These are phyloP conservation scores for Hanseniaspora taiwanica DNA, from an alignment of 805 yeast species.

Conservation along the genomic window DNA sequence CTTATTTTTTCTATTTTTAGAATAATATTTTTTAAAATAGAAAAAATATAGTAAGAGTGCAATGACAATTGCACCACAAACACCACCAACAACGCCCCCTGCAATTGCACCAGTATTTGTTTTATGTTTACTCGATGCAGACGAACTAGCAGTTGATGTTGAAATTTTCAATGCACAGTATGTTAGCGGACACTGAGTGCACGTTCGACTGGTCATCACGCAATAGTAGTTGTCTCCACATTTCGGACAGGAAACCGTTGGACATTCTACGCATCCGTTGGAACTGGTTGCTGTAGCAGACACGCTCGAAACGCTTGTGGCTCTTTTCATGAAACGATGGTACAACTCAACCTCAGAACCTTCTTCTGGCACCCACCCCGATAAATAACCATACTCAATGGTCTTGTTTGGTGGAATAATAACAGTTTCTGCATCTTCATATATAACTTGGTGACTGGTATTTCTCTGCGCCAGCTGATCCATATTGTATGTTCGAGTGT, in stretches of 20 bases:
- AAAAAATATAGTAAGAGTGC: constrained; percentile 25
- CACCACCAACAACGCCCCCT: constrained; percentile 62
- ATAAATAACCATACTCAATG: not conserved
- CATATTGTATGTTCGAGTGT: not conserved
- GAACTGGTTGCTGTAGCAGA: constrained; percentile 6
- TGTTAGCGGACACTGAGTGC: constrained; percentile 41
- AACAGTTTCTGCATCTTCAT: not conserved
- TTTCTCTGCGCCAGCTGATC: too few species aligned
- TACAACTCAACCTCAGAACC: not conserved
- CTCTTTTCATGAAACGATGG: not conserved
- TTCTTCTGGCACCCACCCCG: not conserved
- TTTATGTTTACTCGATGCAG: constrained; percentile 5
- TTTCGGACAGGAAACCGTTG: constrained; percentile 36
- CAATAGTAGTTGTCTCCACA: constrained; percentile 45
- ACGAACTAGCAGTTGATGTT: constrained; percentile 4
- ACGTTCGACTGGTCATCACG: constrained; percentile 40
- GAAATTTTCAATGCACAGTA: constrained; percentile 30
- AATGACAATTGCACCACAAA: constrained; percentile 30
- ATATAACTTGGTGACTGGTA: too few species aligned
- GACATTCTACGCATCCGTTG: constrained; percentile 31
- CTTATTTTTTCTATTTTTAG: constrained; percentile 24
- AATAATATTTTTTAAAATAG: constrained; percentile 32
- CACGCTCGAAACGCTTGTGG: not conserved
- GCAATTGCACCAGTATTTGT: constrained; percentile 44
- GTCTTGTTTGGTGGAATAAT: not conserved